Evolutionary conservation across 305 asterid genomes (phyloP).

Genomic region (Fraxinus platypoda): DNA sequence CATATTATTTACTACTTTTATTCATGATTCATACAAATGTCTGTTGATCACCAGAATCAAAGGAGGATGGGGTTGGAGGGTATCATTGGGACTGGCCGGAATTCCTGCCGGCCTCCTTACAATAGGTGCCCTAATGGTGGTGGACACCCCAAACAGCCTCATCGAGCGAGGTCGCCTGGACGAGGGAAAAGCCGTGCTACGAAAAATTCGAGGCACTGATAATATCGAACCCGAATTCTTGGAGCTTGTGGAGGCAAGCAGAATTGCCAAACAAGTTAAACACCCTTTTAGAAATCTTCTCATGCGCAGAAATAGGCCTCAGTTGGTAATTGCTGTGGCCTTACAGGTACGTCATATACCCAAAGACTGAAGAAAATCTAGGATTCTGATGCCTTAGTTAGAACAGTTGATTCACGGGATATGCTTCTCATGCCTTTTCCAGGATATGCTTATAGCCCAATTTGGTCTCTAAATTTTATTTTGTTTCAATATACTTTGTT

Average conservation of each 20-base stretch:
- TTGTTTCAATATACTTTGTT: background rate
- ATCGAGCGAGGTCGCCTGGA: conserved; percentile 75
- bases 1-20: background rate
- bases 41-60: conserved; percentile 35
- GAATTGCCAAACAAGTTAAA: conserved; percentile 72
- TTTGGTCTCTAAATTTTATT: background rate
- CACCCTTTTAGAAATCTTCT: conserved; percentile 87
- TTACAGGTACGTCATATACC: conserved; percentile 45
- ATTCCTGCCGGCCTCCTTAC: conserved; percentile 73
- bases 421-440: too few relatives aligned
- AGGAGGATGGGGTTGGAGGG: conserved; percentile 87
- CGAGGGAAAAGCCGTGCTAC: conserved; percentile 69
- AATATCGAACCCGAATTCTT: conserved; percentile 73
- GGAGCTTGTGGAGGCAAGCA: conserved; percentile 79
- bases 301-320: conserved; percentile 73
- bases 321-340: conserved; percentile 59
- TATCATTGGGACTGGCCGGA: conserved; percentile 81
- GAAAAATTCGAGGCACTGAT: conserved; percentile 68
- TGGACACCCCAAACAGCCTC: conserved; percentile 82
- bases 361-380: background rate
- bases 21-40: background rate
- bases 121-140: conserved; percentile 62
- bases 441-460: background rate
- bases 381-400: background rate
- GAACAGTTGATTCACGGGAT: background rate